A percentile compares a stretch with the other conserved stretches of the same genome.
These are phyloP conservation scores for Pestalotiopsis sp. DNA, from an alignment of 2,329 filamentous ascomycete species.

Conservation along the genomic window DNA sequence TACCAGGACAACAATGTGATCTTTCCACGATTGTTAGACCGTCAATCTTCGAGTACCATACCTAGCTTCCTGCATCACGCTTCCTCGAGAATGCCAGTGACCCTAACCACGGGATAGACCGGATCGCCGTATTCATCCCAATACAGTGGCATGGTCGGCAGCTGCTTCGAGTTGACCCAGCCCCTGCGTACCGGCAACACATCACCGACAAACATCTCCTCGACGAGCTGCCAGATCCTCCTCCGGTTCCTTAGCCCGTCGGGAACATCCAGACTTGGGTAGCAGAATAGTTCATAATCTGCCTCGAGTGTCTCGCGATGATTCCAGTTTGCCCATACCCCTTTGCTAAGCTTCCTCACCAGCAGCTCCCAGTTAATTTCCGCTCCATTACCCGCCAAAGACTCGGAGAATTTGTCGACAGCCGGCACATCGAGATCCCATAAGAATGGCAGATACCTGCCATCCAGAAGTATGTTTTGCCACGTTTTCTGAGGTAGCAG, in stretches of 20 bases:
- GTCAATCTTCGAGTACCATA: too few species aligned
- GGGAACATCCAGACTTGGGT: conserved; percentile 14
- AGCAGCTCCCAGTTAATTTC: conserved; percentile 25
- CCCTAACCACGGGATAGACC: conserved; percentile 17
- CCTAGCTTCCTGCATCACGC: background rate
- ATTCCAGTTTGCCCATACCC: conserved; percentile 5
- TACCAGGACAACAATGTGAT: conserved; percentile 17
- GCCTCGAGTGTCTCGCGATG: conserved; percentile 16
- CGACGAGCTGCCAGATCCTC: conserved; percentile 24
- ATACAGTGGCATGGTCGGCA: conserved; percentile 20
- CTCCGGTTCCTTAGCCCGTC: conserved; percentile 22
- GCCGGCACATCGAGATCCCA: conserved; percentile 17
- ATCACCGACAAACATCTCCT: conserved; percentile 26
- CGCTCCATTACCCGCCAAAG: background rate
- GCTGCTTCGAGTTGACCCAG: background rate
- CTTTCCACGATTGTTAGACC: conserved; percentile 25
- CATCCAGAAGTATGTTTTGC: conserved; percentile 20
- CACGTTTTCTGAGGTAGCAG: conserved; percentile 21
- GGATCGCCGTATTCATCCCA: conserved; percentile 20
- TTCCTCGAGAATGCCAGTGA: conserved; percentile 6
- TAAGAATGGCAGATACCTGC: conserved; percentile 21
- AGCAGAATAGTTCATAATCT: conserved; percentile 8
- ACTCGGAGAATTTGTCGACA: conserved; percentile 11
- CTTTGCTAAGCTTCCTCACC: conserved; percentile 22
- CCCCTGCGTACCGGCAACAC: conserved; percentile 16